A percentile compares a stretch with the other conserved stretches of the same genome.
phyloP scores from a whole-genome alignment of 2,329 filamentous ascomycete genomes.

The Xylariaceae sp. region DNA sequence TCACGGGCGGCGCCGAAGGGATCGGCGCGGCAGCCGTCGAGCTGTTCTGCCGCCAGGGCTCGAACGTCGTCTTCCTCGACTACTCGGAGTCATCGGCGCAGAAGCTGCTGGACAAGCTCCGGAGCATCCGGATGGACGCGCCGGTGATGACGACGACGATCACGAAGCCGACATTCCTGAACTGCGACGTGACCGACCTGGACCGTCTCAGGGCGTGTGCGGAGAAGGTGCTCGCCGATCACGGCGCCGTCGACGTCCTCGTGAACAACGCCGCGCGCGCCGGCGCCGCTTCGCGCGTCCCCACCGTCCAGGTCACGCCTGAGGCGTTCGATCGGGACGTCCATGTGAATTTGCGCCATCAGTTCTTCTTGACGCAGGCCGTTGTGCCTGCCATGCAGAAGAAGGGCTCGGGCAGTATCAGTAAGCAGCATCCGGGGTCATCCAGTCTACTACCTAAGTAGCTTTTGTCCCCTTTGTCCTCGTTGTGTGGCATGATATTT shows the following conservation, averaged over 20 bases:
- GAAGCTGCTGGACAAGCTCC: slow-evolving; percentile 35
- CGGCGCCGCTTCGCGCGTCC: slow-evolving; percentile 30
- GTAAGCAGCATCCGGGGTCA: background rate
- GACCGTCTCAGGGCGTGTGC: slow-evolving; percentile 39
- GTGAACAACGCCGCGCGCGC: slow-evolving; percentile 42
- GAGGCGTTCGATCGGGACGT: slow-evolving; percentile 48
- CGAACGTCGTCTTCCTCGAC: slow-evolving; percentile 49
- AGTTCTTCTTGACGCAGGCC: slow-evolving; percentile 46
- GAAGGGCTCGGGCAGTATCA: slow-evolving; percentile 38
- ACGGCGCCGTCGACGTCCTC: slow-evolving; percentile 38
- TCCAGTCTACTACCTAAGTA: too few relatives aligned
- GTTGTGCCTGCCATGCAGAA: slow-evolving; percentile 40
- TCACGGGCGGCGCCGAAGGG: slow-evolving; percentile 51
- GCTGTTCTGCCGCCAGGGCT: slow-evolving; percentile 48
- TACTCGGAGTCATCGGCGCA: slow-evolving; percentile 38
- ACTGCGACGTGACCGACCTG: slow-evolving; percentile 48
- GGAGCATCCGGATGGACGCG: slow-evolving; percentile 18
- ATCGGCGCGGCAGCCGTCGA: slow-evolving; percentile 50
- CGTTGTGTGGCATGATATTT: too few relatives aligned
- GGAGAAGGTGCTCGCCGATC: slow-evolving; percentile 34
- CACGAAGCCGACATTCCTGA: slow-evolving; percentile 41
- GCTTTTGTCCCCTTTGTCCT: too few relatives aligned
- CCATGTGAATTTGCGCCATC: slow-evolving; percentile 48
- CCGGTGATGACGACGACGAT: too few relatives aligned
- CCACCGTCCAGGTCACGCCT: slow-evolving; percentile 42